These are phyloP conservation scores for Prototheca wickerhamii DNA, from an alignment of 163 green algal species.

Conservation along the genomic window DNA sequence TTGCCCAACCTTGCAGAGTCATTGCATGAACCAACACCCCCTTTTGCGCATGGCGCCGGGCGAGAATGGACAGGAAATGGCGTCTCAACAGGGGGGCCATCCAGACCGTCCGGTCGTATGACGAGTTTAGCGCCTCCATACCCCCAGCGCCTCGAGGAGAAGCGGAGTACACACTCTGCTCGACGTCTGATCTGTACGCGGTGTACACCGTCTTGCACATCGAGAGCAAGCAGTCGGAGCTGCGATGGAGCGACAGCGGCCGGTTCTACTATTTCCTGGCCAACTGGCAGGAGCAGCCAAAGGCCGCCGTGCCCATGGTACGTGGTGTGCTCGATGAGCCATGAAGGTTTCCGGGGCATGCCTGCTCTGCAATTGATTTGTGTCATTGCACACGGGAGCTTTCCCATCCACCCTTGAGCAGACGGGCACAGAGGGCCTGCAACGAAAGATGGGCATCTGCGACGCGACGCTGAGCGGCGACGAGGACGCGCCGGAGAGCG, in stretches of 20 bases:
- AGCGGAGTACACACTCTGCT: slow-evolving; percentile 4
- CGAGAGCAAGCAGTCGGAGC: slow-evolving; percentile 33
- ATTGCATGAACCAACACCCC: background rate
- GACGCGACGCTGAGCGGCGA: background rate
- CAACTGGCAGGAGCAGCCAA: slow-evolving; percentile 4
- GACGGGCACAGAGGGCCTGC: too few relatives aligned
- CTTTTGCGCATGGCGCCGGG: background rate
- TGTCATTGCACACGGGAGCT: too few relatives aligned
- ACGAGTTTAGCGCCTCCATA: slow-evolving; percentile 10
- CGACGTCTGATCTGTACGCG: slow-evolving; percentile 39
- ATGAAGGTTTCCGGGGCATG: too few relatives aligned
- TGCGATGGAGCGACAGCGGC: slow-evolving; percentile 23
- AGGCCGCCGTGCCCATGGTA: too few relatives aligned
- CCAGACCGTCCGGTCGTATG: slow-evolving; percentile 13
- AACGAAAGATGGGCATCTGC: background rate
- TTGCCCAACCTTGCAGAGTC: too few relatives aligned
- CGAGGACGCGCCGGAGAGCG: background rate
- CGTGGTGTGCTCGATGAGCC: too few relatives aligned
- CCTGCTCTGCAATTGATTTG: too few relatives aligned
- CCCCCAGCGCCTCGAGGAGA: background rate
- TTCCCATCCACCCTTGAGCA: too few relatives aligned
- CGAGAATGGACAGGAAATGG: slow-evolving; percentile 34
- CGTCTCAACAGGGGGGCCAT: slow-evolving; percentile 20
- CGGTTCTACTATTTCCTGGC: slow-evolving; percentile 46
- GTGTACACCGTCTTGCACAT: slow-evolving; percentile 47